These are phyloP conservation scores for Ustilago cynodontis DNA, from an alignment of 1,284 basidiomycete species.

Conservation along the genomic window DNA sequence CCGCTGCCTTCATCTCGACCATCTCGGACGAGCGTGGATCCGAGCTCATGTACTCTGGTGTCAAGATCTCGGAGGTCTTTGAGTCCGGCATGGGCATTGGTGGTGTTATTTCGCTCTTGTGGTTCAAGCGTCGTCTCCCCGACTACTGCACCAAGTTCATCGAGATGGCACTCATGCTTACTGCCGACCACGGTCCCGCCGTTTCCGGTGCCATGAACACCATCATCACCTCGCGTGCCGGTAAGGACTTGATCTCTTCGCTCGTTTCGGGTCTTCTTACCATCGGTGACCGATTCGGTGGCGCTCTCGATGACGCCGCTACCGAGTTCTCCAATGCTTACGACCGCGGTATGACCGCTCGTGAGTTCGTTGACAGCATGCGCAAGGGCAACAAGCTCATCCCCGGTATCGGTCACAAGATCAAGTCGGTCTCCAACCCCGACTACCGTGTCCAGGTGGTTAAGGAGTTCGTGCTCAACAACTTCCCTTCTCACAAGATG, in stretches of 20 bases:
- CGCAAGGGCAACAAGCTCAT: slow-evolving; percentile 97
- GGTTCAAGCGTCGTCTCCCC: slow-evolving; percentile 90
- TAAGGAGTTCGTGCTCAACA: slow-evolving; percentile 93
- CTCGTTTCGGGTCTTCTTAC: slow-evolving; percentile 95
- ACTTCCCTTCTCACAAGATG: slow-evolving; percentile 83
- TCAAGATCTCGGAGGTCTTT: slow-evolving; percentile 97
- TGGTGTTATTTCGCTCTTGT: slow-evolving; percentile 93
- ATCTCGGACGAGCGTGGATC: slow-evolving; percentile 99
- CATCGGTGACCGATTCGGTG: slow-evolving; percentile 97
- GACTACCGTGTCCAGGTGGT: slow-evolving; percentile 89
- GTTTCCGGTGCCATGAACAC: slow-evolving; percentile 96
- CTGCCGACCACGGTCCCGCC: slow-evolving; percentile 86
- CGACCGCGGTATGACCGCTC: slow-evolving; percentile 90
- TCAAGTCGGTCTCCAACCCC: slow-evolving; percentile 79
- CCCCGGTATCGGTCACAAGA: slow-evolving; percentile 99
- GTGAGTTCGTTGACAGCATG: slow-evolving; percentile 97
- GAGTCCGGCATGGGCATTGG: slow-evolving; percentile 79
- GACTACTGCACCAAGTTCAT: slow-evolving; percentile 75
- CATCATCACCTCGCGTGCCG: slow-evolving; percentile 97
- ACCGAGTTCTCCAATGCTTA: slow-evolving; percentile 85
- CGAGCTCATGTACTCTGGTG: slow-evolving; percentile 97
- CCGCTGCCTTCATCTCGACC: slow-evolving; percentile 98
- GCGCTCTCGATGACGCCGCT: slow-evolving; percentile 98
- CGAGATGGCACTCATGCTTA: slow-evolving; percentile 99
- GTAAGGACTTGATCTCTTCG: slow-evolving; percentile 97